These are phyloP conservation scores for Suillus fuscotomentosus DNA, from an alignment of 768 basidiomycete genomes.

Conservation along the genomic window DNA sequence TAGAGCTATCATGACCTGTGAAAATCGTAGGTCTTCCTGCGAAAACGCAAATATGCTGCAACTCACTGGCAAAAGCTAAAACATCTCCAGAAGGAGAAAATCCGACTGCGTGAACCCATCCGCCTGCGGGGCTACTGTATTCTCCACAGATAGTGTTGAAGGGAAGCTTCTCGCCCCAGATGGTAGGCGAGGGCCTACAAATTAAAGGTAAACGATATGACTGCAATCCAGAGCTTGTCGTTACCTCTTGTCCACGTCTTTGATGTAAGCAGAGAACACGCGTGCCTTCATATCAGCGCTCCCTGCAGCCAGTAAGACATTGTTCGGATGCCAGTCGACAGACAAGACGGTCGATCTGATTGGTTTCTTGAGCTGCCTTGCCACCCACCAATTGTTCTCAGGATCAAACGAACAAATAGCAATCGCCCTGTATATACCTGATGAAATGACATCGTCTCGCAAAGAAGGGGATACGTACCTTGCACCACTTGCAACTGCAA, in stretches of 20 bases:
- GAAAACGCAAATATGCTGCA: background rate
- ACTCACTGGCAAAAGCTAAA: constrained; percentile 90
- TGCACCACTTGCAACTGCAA: constrained; percentile 96
- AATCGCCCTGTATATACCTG: constrained; percentile 62
- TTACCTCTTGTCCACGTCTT: constrained; percentile 93
- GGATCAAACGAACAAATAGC: constrained; percentile 96
- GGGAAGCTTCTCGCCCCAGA: constrained; percentile 98
- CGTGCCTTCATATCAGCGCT: constrained; percentile 97
- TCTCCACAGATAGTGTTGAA: constrained; percentile 98
- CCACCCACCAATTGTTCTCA: constrained; percentile 99
- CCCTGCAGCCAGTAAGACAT: constrained; percentile 95
- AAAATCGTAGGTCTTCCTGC: constrained; percentile 6
- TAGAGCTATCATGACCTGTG: constrained; percentile 90
- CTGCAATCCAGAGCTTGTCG: constrained; percentile 14
- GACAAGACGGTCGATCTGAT: constrained; percentile 92
- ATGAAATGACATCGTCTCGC: background rate
- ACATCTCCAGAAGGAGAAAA: constrained; percentile 97
- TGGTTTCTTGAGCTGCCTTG: constrained; percentile 96
- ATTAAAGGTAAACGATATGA: constrained; percentile 6
- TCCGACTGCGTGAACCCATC: constrained; percentile 95
- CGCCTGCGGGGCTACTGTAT: constrained; percentile 83
- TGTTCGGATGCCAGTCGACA: constrained; percentile 99
- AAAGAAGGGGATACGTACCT: constrained; percentile 46
- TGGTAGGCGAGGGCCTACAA: constrained; percentile 75
- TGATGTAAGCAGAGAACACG: constrained; percentile 97